A percentile compares a stretch with the other conserved stretches of the same genome.
Conservation (phyloP, 768 basidiomycete species). For the Rhodotorula taiwanensis region DNA sequence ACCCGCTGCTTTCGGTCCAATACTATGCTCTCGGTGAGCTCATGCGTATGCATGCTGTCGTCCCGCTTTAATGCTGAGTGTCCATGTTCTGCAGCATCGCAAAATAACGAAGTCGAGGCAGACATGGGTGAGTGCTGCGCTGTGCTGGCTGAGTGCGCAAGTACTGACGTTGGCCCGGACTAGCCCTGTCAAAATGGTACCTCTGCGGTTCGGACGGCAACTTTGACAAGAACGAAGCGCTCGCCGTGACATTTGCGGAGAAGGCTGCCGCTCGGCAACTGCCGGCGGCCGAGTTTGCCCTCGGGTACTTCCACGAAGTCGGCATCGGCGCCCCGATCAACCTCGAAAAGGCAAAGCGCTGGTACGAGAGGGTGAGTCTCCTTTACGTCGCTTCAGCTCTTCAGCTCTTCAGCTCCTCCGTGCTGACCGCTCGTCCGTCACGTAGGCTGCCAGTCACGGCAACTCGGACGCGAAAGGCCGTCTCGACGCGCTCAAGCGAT, state of each 20-base stretch:
- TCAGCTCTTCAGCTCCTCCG: neutral
- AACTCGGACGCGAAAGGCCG: constrained; percentile 74
- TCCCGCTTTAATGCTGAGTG: neutral
- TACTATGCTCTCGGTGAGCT: constrained; percentile 56
- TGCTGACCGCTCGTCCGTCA: neutral
- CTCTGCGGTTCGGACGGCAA: constrained; percentile 65
- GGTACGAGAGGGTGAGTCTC: constrained; percentile 62
- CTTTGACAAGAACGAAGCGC: constrained; percentile 42
- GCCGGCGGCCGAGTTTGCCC: constrained; percentile 71
- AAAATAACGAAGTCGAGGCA: constrained; percentile 82
- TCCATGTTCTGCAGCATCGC: constrained; percentile 52
- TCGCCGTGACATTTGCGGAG: constrained; percentile 83
- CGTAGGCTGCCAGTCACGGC: constrained; percentile 65
- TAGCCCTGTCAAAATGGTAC: constrained; percentile 85
- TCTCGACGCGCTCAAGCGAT: constrained; percentile 59
- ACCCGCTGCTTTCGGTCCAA: constrained; percentile 80
- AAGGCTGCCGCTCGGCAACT: constrained; percentile 63
- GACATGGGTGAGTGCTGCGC: constrained; percentile 60
- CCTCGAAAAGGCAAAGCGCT: constrained; percentile 57
- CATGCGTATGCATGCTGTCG: neutral
- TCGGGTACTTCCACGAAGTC: constrained; percentile 91
- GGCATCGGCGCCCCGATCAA: constrained; percentile 65
- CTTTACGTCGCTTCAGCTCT: neutral
- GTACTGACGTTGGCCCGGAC: neutral
- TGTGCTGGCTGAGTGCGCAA: too few relatives aligned